Percentiles rank a stretch among this genome's conserved stretches.
Conservation (phyloP, 106 monocot species). For the Phalaenopsis equestris region DNA sequence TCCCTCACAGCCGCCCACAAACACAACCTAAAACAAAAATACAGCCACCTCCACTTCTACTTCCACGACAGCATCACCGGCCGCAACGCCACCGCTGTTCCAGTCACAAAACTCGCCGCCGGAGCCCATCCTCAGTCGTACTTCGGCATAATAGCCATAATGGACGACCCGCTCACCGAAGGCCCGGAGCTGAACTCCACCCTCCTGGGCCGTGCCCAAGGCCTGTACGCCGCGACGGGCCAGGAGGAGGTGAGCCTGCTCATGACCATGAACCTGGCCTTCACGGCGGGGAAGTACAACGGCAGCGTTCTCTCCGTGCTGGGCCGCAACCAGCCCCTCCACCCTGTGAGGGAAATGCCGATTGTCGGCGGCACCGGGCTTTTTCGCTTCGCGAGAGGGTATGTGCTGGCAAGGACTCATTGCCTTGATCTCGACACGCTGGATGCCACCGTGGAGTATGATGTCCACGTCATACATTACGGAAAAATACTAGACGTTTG, state of each 20-base stretch:
- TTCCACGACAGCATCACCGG: conserved; percentile 25
- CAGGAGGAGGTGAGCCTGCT: conserved; percentile 17
- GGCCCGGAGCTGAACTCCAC: conserved; percentile 14
- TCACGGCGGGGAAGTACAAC: conserved; percentile 22
- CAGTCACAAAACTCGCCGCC: not conserved
- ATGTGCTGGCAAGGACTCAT: conserved; percentile 8
- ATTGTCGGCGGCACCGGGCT: conserved; percentile 28
- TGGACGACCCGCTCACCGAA: conserved; percentile 20
- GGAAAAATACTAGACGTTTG: too few relatives aligned
- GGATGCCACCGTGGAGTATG: conserved; percentile 12
- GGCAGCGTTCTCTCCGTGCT: conserved; percentile 30
- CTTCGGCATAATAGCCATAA: conserved; percentile 22
- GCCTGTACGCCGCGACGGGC: conserved; percentile 16
- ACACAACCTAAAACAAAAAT: conserved; percentile 3
- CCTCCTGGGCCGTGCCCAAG: conserved; percentile 18
- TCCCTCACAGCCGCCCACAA: not conserved
- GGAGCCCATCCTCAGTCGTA: not conserved
- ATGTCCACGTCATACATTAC: conserved; percentile 25
- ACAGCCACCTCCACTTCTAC: conserved; percentile 25
- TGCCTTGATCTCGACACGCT: conserved; percentile 3
- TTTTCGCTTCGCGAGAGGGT: conserved; percentile 23
- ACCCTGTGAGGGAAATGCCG: conserved; percentile 27
- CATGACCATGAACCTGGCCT: conserved; percentile 19
- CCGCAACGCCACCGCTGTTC: conserved; percentile 21
- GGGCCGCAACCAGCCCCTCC: conserved; percentile 23